A percentile compares a stretch with the other conserved stretches of the same genome.
These are phyloP conservation scores for Vitis vinifera DNA, from an alignment of 164 flowering plant species.

Conservation along the genomic window DNA sequence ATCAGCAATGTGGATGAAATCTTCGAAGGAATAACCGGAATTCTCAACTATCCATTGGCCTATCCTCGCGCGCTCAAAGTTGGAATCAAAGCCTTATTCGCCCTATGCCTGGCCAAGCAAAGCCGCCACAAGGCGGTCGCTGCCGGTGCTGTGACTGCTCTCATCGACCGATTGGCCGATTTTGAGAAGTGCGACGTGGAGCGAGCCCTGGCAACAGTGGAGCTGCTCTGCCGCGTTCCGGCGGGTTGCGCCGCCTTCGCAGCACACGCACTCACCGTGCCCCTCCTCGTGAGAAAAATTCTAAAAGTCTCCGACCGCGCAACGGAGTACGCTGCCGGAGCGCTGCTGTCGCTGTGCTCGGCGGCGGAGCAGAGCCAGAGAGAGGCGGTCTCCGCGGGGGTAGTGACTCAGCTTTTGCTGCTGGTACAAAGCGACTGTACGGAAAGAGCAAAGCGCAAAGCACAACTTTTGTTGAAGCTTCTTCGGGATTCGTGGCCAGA, in stretches of 20 bases:
- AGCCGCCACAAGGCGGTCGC: conserved; percentile 62
- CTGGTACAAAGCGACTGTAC: conserved; percentile 95
- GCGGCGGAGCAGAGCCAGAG: conserved; percentile 57
- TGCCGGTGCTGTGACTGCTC: conserved; percentile 72
- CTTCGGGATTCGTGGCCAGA: conserved; percentile 85
- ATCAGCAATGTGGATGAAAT: conserved; percentile 50
- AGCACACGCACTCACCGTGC: conserved; percentile 72
- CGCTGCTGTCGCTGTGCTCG: conserved; percentile 68
- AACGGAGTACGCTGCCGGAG: conserved; percentile 92
- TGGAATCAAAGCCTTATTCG: conserved; percentile 73
- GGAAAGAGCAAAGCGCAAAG: conserved; percentile 85
- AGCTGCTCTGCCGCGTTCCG: conserved; percentile 72
- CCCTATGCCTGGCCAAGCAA: conserved; percentile 71
- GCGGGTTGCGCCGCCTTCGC: conserved; percentile 72
- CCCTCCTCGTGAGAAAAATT: conserved; percentile 69
- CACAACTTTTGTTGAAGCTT: conserved; percentile 77
- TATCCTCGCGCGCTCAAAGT: conserved; percentile 63
- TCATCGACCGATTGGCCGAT: conserved; percentile 62
- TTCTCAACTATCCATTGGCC: conserved; percentile 42
- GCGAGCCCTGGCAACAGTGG: conserved; percentile 87
- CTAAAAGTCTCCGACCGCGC: conserved; percentile 84
- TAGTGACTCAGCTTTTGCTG: conserved; percentile 75
- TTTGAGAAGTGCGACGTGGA: conserved; percentile 85
- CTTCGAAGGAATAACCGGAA: conserved; percentile 56
- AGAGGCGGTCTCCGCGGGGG: conserved; percentile 79